phyloP scores from a whole-genome alignment of 768 basidiomycete species.

The Kwoniella pini region DNA sequence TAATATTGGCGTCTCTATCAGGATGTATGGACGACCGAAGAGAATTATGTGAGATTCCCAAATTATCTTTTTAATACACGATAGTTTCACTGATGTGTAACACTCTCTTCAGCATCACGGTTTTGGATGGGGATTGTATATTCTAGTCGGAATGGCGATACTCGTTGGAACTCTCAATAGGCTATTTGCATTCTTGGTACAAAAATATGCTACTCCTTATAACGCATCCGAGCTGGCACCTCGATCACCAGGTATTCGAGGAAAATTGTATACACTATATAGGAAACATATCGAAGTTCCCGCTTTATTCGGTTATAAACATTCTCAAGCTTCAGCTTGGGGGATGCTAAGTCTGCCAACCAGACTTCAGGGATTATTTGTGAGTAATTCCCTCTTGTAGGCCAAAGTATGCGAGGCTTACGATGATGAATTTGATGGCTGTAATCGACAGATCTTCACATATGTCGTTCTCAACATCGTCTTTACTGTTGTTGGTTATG shows the following conservation, averaged over 20 bases:
- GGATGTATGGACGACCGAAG: constrained; percentile 21
- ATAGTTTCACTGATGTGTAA: not conserved
- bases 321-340: constrained; percentile 22
- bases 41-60: constrained; percentile 10
- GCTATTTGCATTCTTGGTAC: constrained; percentile 2
- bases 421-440: too few relatives aligned
- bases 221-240: not conserved
- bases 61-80: not conserved
- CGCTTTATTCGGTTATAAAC: constrained; percentile 29
- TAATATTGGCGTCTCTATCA: too few relatives aligned
- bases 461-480: constrained; percentile 32
- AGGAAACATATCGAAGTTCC: constrained; percentile 19
- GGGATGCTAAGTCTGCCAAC: constrained; percentile 24
- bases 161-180: constrained; percentile 20
- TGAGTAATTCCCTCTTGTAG: constrained; percentile 6
- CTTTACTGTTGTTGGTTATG: constrained; percentile 22
- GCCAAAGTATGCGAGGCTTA: not conserved
- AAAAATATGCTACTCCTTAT: not conserved
- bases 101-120: constrained; percentile 24
- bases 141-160: constrained; percentile 21
- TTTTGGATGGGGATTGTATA: constrained; percentile 33
- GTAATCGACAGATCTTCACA: constrained; percentile 20
- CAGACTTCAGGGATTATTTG: constrained; percentile 24
- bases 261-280: constrained; percentile 14
- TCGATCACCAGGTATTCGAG: not conserved